A percentile compares a stretch with the other conserved stretches of the same genome.
phyloP scores from a whole-genome alignment of 2,329 filamentous ascomycete species.

The Apiospora aurea region DNA sequence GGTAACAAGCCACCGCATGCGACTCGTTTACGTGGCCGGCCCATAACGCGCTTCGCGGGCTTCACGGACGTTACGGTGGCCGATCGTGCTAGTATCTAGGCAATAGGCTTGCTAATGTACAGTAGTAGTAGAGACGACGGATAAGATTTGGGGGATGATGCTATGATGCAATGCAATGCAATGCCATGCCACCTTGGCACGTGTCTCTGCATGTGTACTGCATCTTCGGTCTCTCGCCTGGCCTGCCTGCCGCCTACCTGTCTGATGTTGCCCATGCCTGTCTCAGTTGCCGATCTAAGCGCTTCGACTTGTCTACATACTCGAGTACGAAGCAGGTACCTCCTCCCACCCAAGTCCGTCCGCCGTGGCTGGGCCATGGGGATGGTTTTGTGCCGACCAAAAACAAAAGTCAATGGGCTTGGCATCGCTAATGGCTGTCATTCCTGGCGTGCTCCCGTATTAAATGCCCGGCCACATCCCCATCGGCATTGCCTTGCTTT shows the following conservation, averaged over 20 bases:
- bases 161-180: too few relatives aligned
- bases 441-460: background rate
- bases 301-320: background rate
- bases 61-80: slow-evolving; percentile 1
- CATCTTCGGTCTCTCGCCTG: too few relatives aligned
- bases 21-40: slow-evolving; percentile 6
- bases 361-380: background rate
- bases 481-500: background rate
- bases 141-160: slow-evolving; percentile 10
- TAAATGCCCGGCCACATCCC: slow-evolving; percentile 8
- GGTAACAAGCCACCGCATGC: background rate
- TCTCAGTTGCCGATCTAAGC: slow-evolving; percentile 15
- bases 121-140: background rate
- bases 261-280: background rate
- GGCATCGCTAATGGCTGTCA: slow-evolving; percentile 7
- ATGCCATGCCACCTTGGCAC: too few relatives aligned
- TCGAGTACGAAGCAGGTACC: background rate
- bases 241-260: background rate
- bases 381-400: background rate
- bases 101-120: background rate
- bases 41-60: slow-evolving; percentile 16
- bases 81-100: background rate
- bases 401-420: background rate
- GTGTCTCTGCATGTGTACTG: background rate
- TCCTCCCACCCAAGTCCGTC: slow-evolving; percentile 3